Conservation (phyloP, 345 rosid species). For the Ceriops decandra region DNA sequence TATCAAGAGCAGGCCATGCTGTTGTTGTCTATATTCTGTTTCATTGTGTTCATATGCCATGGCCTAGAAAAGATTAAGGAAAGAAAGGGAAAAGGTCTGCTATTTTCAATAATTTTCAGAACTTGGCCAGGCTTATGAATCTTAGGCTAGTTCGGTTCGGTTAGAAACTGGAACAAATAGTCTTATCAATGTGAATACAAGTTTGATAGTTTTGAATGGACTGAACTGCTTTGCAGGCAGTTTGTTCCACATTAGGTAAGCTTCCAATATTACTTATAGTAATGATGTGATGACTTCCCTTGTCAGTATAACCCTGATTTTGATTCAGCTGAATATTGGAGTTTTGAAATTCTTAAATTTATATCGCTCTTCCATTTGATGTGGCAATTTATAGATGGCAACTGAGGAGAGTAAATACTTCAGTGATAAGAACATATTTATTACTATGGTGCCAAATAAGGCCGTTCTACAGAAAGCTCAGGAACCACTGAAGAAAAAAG, state of each 20-base stretch:
- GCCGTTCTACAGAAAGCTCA: constrained; percentile 57
- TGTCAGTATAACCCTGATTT: too few species aligned
- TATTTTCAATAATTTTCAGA: not conserved
- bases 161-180: not conserved
- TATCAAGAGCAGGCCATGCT: not conserved
- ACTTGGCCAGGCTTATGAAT: not conserved
- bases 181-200: not conserved
- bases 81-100: not conserved
- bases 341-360: not conserved
- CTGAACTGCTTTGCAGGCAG: not conserved
- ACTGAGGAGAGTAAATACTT: constrained; percentile 83
- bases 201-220: not conserved
- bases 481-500: constrained; percentile 69
- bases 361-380: constrained; percentile 4
- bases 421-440: constrained; percentile 66
- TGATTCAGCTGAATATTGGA: not conserved
- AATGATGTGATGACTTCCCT: too few species aligned
- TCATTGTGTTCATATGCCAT: not conserved
- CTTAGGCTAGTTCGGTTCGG: not conserved
- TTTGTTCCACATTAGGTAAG: too few species aligned
- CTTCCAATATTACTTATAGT: too few species aligned
- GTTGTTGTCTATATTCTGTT: too few species aligned
- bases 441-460: constrained; percentile 79
- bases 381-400: constrained; percentile 58
- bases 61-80: not conserved